Evolutionary conservation across 169 alveolate species (phyloP), one percentile per base, ranked within the genome.

Genomic region (Prorocentrum cordatum): DNA sequence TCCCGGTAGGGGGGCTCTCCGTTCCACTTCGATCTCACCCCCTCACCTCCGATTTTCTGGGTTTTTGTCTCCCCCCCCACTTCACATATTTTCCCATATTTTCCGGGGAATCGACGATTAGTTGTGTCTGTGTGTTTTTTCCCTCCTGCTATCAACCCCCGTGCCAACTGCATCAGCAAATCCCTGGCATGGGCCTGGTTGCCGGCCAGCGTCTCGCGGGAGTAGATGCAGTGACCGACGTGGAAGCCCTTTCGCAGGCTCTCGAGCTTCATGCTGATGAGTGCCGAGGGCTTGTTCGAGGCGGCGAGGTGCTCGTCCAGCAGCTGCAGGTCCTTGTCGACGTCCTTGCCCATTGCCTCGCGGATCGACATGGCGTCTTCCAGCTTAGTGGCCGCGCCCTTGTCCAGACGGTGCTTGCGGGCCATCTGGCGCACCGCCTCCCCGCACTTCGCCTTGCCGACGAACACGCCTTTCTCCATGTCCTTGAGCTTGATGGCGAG

Each of bases 311-410:
- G 89, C 38, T 80, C 89, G 9, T 80, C 89, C 89, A 80, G 36
- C 32, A 80, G 47, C 18, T 42, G 54, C 26, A 80, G 38, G 77
- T 58, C 88, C 89, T 80, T 80, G 39, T 80, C 89, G 29, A 80
- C 89, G 47, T 80, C 89, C 26, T 80, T 80, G 26, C 89, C 89
- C 89, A 80, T 80, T 1, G 89, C 89, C 33, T 80, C 89, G 20
- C 89, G 18, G 79, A 80, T 80, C 9, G 89, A 59, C 89, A 80
- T 80, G 45, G 89, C 89, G 79, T 80, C 89, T n/a, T 80, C 89
- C 39, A 80, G 89, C 66, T 80, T 80, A 2, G 89, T 80, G 16
- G 89, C 75, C 2, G 89, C 89, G 5, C 89, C 89, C 50, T 80
- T 80, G 66, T 80, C 89, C 5, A 80, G 89, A 27, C n/a, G 42